phyloP scores from a whole-genome alignment of 352 stramenopile genomes.

The Pythium aquatile region DNA sequence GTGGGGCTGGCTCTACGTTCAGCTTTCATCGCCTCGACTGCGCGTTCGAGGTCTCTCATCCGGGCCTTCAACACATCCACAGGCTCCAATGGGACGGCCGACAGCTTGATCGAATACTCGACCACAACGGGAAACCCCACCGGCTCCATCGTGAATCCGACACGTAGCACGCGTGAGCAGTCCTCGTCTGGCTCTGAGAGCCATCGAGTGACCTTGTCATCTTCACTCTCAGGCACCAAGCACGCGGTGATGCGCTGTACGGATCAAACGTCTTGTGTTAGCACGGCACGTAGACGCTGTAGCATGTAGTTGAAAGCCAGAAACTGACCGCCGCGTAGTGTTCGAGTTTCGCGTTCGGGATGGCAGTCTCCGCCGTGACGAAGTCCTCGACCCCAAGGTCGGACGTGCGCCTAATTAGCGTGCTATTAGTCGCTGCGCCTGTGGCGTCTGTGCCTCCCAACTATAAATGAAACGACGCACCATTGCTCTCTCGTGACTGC shows the following conservation, averaged over 20 bases:
- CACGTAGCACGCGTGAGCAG: slow-evolving; percentile 1
- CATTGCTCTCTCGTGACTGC: background rate
- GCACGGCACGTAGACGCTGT: too few species aligned
- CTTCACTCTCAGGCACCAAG: background rate
- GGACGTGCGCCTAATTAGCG: background rate
- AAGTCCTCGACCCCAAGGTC: background rate
- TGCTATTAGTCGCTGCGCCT: background rate
- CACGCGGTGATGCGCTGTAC: background rate
- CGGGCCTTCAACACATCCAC: background rate
- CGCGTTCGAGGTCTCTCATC: background rate
- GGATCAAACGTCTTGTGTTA: too few species aligned
- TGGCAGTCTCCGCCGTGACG: background rate
- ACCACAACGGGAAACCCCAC: background rate
- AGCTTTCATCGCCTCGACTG: background rate
- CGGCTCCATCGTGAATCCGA: background rate
- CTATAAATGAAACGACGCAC: background rate
- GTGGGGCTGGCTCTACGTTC: too few species aligned
- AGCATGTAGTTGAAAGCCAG: background rate
- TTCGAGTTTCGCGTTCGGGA: background rate
- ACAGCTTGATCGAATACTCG: background rate
- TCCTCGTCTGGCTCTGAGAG: background rate
- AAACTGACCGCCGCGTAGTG: background rate
- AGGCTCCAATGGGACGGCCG: background rate
- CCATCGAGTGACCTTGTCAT: background rate
- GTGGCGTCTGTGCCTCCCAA: too few species aligned